These are phyloP conservation scores for Ensete glaucum DNA, from an alignment of 176 grass and related monocot species.

Conservation along the genomic window DNA sequence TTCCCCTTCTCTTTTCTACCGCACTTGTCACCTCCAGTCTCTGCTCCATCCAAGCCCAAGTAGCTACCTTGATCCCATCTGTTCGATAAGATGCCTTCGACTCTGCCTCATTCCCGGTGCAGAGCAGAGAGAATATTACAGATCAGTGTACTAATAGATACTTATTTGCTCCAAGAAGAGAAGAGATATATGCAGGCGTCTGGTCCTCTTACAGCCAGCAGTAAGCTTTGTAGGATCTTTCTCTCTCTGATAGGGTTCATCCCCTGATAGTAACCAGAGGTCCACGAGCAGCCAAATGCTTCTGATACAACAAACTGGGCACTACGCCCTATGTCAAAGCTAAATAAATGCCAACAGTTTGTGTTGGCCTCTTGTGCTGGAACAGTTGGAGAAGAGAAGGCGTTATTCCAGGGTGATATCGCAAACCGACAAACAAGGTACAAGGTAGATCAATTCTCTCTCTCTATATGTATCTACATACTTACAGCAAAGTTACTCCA, in stretches of 20 bases:
- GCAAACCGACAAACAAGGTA: neutral
- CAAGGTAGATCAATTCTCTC: neutral
- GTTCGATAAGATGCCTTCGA: too few relatives aligned
- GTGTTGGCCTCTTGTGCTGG: neutral
- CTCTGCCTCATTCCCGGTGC: neutral
- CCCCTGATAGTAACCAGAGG: neutral
- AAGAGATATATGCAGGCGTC: neutral
- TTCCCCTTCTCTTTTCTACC: too few relatives aligned
- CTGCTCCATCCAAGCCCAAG: too few relatives aligned
- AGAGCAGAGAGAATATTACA: neutral
- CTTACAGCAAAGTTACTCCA: too few relatives aligned
- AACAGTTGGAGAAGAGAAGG: neutral
- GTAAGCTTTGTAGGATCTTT: neutral
- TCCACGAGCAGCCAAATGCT: neutral
- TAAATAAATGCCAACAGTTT: conserved; percentile 1
- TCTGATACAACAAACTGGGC: neutral
- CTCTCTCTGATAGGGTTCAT: neutral
- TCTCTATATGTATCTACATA: too few relatives aligned
- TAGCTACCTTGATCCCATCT: too few relatives aligned
- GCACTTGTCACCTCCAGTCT: too few relatives aligned
- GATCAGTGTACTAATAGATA: neutral
- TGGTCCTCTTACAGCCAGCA: neutral
- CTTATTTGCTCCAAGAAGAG: too few relatives aligned
- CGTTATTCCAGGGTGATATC: neutral
- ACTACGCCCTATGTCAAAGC: neutral